Evolutionary conservation across 768 basidiomycete genomes (phyloP).

Genomic region (Ramaria sp.): DNA sequence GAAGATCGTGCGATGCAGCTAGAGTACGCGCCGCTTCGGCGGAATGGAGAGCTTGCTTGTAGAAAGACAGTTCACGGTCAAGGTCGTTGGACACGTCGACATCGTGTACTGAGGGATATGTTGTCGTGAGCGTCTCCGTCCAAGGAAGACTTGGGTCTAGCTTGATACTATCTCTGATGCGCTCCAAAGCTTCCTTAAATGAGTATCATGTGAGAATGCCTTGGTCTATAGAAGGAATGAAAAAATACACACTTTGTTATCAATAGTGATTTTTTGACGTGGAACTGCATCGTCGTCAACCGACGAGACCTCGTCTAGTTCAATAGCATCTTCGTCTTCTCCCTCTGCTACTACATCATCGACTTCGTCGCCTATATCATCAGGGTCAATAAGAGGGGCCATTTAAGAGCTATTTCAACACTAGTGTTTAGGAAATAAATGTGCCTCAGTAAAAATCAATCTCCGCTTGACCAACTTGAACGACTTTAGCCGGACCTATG

Average conservation of each 20-base stretch:
- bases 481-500: too few species aligned
- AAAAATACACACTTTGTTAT: slow-evolving; percentile 54
- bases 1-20: slow-evolving; percentile 62
- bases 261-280: slow-evolving; percentile 71
- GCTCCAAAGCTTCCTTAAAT: slow-evolving; percentile 59
- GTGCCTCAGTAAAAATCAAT: slow-evolving; percentile 11
- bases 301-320: slow-evolving; percentile 51
- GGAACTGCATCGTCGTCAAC: slow-evolving; percentile 77
- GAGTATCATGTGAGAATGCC: background rate
- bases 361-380: slow-evolving; percentile 18
- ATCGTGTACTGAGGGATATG: slow-evolving; percentile 63
- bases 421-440: too few species aligned
- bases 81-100: slow-evolving; percentile 83
- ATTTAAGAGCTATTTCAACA: slow-evolving; percentile 10
- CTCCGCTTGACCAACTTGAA: slow-evolving; percentile 15
- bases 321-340: slow-evolving; percentile 29
- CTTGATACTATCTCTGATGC: slow-evolving; percentile 69
- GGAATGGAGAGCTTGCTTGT: slow-evolving; percentile 80
- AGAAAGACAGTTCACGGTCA: slow-evolving; percentile 95
- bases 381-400: background rate
- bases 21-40: slow-evolving; percentile 67
- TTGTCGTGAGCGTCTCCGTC: slow-evolving; percentile 71
- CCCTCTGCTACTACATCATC: slow-evolving; percentile 18
- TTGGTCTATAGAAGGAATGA: background rate
- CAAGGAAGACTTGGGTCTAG: slow-evolving; percentile 67